Base-by-base conservation (phyloP, 345 rosid species). In the Gossypium sturtianum region DNA sequence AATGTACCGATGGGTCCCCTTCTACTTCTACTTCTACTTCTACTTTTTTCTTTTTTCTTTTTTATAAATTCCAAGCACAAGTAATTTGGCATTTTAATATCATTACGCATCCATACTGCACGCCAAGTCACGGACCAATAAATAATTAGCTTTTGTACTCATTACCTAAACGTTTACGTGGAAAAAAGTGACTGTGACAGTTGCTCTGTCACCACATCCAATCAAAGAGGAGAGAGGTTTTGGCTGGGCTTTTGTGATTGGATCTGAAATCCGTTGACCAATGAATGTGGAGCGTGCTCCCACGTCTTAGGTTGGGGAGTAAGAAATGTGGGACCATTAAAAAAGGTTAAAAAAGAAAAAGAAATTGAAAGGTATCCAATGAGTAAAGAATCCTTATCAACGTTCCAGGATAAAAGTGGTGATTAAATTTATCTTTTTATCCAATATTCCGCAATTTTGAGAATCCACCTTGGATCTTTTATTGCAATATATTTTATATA, bases 271-370 rank as follows among this genome's bases (percentile, higher is more conserved):
- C 12, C 6, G 22, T 23, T 13, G 1, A 23, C 2, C 56, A 48
- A 47, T 48, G 15, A 51, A 23, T 45, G 27, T 16, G 45, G 73
- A 69, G 73, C 73, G 73, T 69, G 73, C 19, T 4, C 4, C 10
- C 73, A 69, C 73, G 60, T 9, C 45, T 29, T 9, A 10, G 22
- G 44, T 69, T 29, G 45, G 73, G 47, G 73, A 69, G 45, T 69
- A 29, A 27, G 5, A 25, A 27, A 1, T 1, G 57, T 16, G 1
- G 5, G 8, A 23, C 43, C 13, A 48, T 25, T 68, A 38, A 27
- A 59, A 59, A 59, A 15, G 9, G 4, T 59, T 11, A 16, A 34
- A 38, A 19, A n/a, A 47, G 12, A 6, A 7, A 13, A 34, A 34
- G 41, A 34, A 34, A 34, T 34, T 34, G 9, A 34, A 41, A 41